Base-by-base conservation (phyloP, 2,329 filamentous ascomycete species). In the Verticillium alfalfae region DNA sequence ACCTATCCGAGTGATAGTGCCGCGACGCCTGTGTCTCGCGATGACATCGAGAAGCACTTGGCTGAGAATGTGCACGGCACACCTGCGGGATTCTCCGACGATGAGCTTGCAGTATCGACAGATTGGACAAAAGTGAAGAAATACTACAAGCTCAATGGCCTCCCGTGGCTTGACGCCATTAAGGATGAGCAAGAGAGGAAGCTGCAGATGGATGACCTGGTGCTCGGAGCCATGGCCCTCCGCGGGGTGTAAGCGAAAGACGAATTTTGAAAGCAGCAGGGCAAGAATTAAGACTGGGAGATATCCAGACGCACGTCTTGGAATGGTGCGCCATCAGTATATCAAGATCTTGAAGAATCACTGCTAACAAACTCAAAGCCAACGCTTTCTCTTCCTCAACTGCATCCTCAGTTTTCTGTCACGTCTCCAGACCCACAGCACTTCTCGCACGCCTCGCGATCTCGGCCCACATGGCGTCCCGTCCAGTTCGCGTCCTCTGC, bases 91-190 rank as follows among this genome's bases (percentile, higher is more conserved):
- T 86, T 92, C 62, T 82, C 84, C 1, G 89, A 96, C 68, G 83
- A 82, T 5, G 79, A 79, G n/a, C 74, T 96, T 22, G 72, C 75
- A 0, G 70, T 74, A 0, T 76, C 85, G 34, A 84, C 88, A 2
- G 91, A 96, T 71, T 73, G 89, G 68, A 72, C 79, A 26, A 89
- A 87, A 70, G 84, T 97, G 37, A 86, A 85, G 70, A 97, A 96
- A 76, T 87, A 91, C 65, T 97, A 97, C 76, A 96, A 96, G 73
- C 76, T 97, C 36, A 90, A 90, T 65, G 80, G 82, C 8, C 71
- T 85, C n/a, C 75, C 78, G 56, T 82, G 80, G 66, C 69, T 86
- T 2, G 78, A 82, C 55, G 73, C 74, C 18, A 73, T 80, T 9
- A 75, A 75, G 64, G 77, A 82, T 60, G 74, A 79, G 31, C 66